Evolutionary conservation across 495 filamentous ascomycete genomes (phyloP).

Genomic region (Penicillium herquei): DNA sequence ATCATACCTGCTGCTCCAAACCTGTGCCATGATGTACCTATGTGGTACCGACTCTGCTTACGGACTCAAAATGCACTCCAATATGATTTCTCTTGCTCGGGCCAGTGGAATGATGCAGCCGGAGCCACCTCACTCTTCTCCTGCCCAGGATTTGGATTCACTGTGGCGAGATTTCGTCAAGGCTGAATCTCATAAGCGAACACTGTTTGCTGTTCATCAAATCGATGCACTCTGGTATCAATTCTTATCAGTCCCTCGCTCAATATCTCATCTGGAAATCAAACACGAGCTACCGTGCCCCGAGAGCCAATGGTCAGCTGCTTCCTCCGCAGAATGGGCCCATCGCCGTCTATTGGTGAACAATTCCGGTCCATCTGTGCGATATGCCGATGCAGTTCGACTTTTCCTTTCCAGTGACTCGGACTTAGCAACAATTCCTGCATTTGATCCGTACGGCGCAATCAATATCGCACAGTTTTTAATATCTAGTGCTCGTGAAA

Average conservation of each 20-base stretch:
- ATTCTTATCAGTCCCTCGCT: slow-evolving; percentile 35
- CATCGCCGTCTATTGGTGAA: slow-evolving; percentile 25
- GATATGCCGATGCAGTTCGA: slow-evolving; percentile 35
- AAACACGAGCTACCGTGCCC: slow-evolving; percentile 39
- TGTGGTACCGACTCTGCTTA: slow-evolving; percentile 28
- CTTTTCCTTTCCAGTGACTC: slow-evolving; percentile 27
- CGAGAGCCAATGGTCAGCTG: slow-evolving; percentile 27
- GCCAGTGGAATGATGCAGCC: slow-evolving; percentile 27
- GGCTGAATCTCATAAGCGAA: slow-evolving; percentile 38
- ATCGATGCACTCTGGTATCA: slow-evolving; percentile 40
- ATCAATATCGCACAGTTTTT: slow-evolving; percentile 40
- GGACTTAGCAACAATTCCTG: slow-evolving; percentile 10
- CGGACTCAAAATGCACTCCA: slow-evolving; percentile 33
- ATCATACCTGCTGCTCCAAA: slow-evolving; percentile 32
- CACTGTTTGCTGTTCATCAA: slow-evolving; percentile 36
- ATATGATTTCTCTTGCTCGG: slow-evolving; percentile 33
- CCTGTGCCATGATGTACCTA: slow-evolving; percentile 39
- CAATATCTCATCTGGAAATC: slow-evolving; percentile 36
- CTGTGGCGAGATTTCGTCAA: slow-evolving; percentile 32
- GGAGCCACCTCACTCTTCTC: slow-evolving; percentile 10
- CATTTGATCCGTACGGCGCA: slow-evolving; percentile 36
- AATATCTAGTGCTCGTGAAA: slow-evolving; percentile 36
- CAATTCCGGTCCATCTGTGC: slow-evolving; percentile 17
- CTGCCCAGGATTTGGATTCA: slow-evolving; percentile 23
- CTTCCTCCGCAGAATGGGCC: slow-evolving; percentile 33